Evolutionary conservation across 2,329 filamentous ascomycete genomes (phyloP), one percentile per base, ranked within the genome.

Genomic region (Sclerotinia sclerotiorum): DNA sequence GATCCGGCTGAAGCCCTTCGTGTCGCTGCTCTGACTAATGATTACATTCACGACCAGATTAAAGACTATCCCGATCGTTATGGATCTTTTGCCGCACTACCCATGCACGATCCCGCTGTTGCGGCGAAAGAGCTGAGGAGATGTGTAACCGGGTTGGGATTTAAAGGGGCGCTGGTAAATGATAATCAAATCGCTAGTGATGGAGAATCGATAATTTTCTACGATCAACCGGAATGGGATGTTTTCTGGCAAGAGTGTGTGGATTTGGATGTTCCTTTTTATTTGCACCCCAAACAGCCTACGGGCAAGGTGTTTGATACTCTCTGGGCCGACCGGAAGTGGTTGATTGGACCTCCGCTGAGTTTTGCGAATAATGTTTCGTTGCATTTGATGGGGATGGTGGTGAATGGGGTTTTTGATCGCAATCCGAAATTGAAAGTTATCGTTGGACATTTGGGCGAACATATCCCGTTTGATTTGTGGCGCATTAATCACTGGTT

Each of bases 231-330:
- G 0, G 82, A 85, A 69, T 90, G 84, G 81, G 85, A 88, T 71
- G 76, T 83, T 29, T 89, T 90, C 81, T 90, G 87, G 87, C 74
- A 80, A 17, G 83, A 82, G 0, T 81, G 84, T 11, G 81, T 81
- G 1, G 84, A 88, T 55, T 82, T 90, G 0, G 85, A 89, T 68
- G 87, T 89, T 0, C 87, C 87, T 0, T 81, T 90, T 61, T 90
- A 90, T 73, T 80, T 90, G 0, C 88, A 90, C 76, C 88, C 78
- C 77, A 49, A 84, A 60, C 83, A 84, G 71, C 85, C 87, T 1
- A 85, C 84, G 0, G 86, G 85, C 8, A 81, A 80, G 24, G 81
- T 87, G 67, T 80, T 84, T 72, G 84, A 88, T 5, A 85, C 85
- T 73, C 81, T 88, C 8, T 89, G 83, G 81, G 83, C 83, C 1